phyloP scores from a whole-genome alignment of 2,329 filamentous ascomycete species.

The Penicillium sp. region DNA sequence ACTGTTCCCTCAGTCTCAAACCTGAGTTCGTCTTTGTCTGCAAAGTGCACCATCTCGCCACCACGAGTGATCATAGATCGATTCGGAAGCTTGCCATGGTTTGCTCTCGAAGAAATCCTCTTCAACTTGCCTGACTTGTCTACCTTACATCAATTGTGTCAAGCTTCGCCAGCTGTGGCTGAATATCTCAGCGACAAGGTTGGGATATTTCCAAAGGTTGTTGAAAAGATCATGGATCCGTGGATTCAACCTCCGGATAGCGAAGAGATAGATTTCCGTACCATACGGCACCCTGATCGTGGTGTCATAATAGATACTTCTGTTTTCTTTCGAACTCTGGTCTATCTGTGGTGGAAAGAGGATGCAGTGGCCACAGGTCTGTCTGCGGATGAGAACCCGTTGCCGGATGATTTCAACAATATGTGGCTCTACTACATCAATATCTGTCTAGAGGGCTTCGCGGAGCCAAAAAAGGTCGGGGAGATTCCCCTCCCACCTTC shows the following conservation, averaged over 20 bases:
- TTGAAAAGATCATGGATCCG: background rate
- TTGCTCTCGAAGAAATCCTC: background rate
- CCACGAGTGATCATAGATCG: background rate
- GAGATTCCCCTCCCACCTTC: background rate
- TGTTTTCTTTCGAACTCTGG: background rate
- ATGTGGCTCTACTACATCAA: background rate
- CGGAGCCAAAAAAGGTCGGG: background rate
- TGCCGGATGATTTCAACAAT: background rate
- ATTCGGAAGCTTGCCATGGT: background rate
- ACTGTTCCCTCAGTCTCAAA: background rate
- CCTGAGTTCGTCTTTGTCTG: background rate
- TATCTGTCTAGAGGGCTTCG: background rate
- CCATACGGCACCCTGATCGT: too few relatives aligned
- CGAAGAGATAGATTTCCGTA: too few relatives aligned
- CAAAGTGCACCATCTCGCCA: background rate
- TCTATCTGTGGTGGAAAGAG: background rate
- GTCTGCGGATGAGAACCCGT: background rate
- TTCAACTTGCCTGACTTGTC: background rate
- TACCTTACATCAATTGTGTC: background rate
- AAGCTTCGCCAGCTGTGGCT: background rate
- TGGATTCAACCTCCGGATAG: too few relatives aligned
- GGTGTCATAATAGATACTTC: background rate
- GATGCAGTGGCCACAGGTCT: background rate
- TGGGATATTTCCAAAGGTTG: background rate
- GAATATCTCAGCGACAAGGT: background rate